Conservation (phyloP, 2,329 filamentous ascomycete species). For the Phyllosticta citribraziliensis region DNA sequence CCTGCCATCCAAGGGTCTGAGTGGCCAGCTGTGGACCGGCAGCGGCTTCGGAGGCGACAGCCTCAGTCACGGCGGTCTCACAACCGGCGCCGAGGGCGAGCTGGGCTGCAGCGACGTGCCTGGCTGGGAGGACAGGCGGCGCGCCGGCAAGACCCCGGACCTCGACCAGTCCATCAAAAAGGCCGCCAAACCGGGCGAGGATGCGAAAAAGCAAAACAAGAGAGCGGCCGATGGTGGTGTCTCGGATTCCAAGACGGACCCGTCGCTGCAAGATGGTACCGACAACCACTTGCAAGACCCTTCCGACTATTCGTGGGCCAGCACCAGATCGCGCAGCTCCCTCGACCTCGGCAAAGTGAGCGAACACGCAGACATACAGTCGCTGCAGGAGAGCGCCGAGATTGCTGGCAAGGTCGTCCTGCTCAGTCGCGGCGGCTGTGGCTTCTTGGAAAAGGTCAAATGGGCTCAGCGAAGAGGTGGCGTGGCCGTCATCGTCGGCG, state of each 20-base stretch:
- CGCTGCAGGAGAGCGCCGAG: conserved; percentile 80
- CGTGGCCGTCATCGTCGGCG: conserved; percentile 83
- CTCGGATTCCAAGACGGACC: background rate
- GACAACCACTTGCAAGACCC: conserved; percentile 71
- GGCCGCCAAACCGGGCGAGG: background rate
- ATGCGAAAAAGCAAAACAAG: background rate
- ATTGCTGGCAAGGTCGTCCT: conserved; percentile 90
- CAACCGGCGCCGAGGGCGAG: conserved; percentile 60
- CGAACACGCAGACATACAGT: conserved; percentile 78
- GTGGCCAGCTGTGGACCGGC: conserved; percentile 86
- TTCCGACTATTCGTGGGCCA: conserved; percentile 31
- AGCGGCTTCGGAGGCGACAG: conserved; percentile 79
- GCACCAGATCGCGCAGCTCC: conserved; percentile 18
- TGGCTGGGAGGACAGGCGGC: conserved; percentile 59
- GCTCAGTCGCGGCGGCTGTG: conserved; percentile 84
- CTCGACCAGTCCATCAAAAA: conserved; percentile 22
- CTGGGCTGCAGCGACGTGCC: conserved; percentile 91
- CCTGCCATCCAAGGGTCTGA: conserved; percentile 66
- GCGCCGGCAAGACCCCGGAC: conserved; percentile 19
- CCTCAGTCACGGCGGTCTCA: conserved; percentile 46
- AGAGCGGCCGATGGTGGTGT: background rate
- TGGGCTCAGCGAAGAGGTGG: conserved; percentile 91
- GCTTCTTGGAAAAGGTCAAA: conserved; percentile 93
- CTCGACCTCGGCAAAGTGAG: conserved; percentile 19
- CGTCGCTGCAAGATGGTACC: conserved; percentile 56